These are phyloP conservation scores for Mycosphaerelloides madeirae DNA, from an alignment of 2,329 filamentous ascomycete genomes.

Conservation along the genomic window DNA sequence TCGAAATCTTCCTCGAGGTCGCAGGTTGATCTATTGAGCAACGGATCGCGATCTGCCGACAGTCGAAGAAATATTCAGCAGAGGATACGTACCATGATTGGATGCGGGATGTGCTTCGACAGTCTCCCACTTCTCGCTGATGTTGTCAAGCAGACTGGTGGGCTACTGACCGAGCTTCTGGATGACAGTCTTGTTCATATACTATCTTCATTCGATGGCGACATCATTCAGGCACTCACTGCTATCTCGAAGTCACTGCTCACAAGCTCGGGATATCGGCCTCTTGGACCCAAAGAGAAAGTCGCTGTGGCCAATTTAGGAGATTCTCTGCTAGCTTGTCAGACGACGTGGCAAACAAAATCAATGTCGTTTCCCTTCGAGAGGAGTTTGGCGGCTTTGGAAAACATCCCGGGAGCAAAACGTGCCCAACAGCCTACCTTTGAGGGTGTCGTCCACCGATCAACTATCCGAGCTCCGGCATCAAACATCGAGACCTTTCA, in stretches of 20 bases:
- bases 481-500: conserved; percentile 32
- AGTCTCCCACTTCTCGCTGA: conserved; percentile 11
- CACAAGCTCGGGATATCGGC: conserved; percentile 7
- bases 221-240: conserved; percentile 16
- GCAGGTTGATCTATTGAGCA: too few relatives aligned
- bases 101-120: conserved; percentile 13
- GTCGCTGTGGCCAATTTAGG: background rate
- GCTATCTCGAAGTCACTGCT: conserved; percentile 14
- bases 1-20: background rate
- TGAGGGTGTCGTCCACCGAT: too few relatives aligned
- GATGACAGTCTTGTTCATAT: background rate
- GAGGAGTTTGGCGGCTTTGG: background rate
- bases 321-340: background rate
- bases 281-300: conserved; percentile 1
- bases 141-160: conserved; percentile 2
- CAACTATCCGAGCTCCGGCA: background rate
- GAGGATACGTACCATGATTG: conserved; percentile 13
- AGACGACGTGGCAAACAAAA: background rate
- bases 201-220: conserved; percentile 12
- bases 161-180: background rate
- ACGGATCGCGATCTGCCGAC: background rate
- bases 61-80: conserved; percentile 2
- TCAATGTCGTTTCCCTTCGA: background rate
- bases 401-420: too few relatives aligned
- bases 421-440: too few relatives aligned